A percentile compares a stretch with the other conserved stretches of the same genome.
Conservation (phyloP, 1,139 yeast species). For the Pneumocystis murina region DNA sequence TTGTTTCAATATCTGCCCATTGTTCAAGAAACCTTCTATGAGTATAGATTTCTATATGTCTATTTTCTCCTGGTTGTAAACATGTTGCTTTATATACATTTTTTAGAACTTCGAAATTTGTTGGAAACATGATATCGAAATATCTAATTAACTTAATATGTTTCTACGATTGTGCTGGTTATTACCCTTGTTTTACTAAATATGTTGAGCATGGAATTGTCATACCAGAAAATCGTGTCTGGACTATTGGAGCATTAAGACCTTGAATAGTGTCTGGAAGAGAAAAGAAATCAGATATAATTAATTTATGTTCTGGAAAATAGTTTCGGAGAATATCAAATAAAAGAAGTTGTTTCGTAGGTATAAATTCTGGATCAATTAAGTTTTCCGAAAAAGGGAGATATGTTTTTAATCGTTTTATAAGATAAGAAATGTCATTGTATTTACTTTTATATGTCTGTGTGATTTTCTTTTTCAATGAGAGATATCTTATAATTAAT, state of each 20-base stretch:
- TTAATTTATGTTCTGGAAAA: conserved; percentile 62
- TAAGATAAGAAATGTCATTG: conserved; percentile 11
- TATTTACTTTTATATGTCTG: conserved; percentile 16
- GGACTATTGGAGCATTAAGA: conserved; percentile 69
- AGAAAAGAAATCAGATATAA: conserved; percentile 59
- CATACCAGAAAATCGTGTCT: conserved; percentile 46
- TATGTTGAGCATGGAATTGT: conserved; percentile 61
- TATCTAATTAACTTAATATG: conserved; percentile 20
- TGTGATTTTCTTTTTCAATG: conserved; percentile 35
- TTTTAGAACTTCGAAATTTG: conserved; percentile 52
- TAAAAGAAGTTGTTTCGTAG: conserved; percentile 57
- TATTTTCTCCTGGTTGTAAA: conserved; percentile 29
- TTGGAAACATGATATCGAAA: conserved; percentile 77
- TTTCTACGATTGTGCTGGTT: not conserved
- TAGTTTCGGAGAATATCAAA: conserved; percentile 46
- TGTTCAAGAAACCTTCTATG: conserved; percentile 51
- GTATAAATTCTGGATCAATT: conserved; percentile 65
- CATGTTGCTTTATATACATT: conserved; percentile 34
- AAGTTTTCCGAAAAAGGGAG: conserved; percentile 54
- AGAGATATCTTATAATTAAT: conserved; percentile 41
- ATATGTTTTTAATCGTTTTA: conserved; percentile 26
- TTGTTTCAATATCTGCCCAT: conserved; percentile 59
- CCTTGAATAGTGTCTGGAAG: conserved; percentile 51
- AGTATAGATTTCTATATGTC: conserved; percentile 29
- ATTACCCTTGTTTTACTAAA: conserved; percentile 53